A percentile compares a stretch with the other conserved stretches of the same genome.
Evolutionary conservation across 2,329 filamentous ascomycete species (phyloP).

Genomic region (Paracamarosporium sp.): DNA sequence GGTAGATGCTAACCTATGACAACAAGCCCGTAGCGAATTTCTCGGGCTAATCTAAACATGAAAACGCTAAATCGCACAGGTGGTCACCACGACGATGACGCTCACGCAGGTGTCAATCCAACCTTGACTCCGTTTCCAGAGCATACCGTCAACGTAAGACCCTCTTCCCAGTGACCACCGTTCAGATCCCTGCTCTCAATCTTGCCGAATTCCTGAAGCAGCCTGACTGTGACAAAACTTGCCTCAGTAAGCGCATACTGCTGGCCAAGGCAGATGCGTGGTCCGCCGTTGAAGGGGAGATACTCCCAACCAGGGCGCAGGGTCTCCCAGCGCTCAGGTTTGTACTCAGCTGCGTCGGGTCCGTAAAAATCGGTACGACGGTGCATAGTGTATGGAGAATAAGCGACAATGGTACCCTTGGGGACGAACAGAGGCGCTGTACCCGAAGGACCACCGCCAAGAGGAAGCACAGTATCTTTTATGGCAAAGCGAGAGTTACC

Average conservation of each 20-base stretch:
- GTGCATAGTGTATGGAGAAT: slow-evolving; percentile 57
- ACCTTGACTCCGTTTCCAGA: slow-evolving; percentile 39
- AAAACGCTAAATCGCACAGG: background rate
- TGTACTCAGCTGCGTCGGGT: slow-evolving; percentile 56
- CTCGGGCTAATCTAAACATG: background rate
- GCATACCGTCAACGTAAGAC: slow-evolving; percentile 35
- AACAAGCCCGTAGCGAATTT: background rate
- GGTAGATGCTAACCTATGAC: background rate
- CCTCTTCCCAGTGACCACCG: slow-evolving; percentile 34
- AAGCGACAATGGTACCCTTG: slow-evolving; percentile 53
- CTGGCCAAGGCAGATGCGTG: slow-evolving; percentile 46
- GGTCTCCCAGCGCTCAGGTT: slow-evolving; percentile 56
- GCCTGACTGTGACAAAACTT: slow-evolving; percentile 37
- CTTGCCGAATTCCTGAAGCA: slow-evolving; percentile 38
- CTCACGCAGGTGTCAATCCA: slow-evolving; percentile 30
- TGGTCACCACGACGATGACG: background rate
- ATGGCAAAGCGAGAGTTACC: slow-evolving; percentile 59
- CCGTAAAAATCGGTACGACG: slow-evolving; percentile 57
- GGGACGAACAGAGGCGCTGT: slow-evolving; percentile 57
- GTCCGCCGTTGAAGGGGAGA: slow-evolving; percentile 48
- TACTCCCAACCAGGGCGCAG: slow-evolving; percentile 48
- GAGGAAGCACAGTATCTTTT: slow-evolving; percentile 58
- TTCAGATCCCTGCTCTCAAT: slow-evolving; percentile 36
- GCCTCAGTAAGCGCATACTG: slow-evolving; percentile 46
- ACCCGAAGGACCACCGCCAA: slow-evolving; percentile 57